Evolutionary conservation across 2,329 filamentous ascomycete species (phyloP).

Genomic region (Aspergillus aculeatus): DNA sequence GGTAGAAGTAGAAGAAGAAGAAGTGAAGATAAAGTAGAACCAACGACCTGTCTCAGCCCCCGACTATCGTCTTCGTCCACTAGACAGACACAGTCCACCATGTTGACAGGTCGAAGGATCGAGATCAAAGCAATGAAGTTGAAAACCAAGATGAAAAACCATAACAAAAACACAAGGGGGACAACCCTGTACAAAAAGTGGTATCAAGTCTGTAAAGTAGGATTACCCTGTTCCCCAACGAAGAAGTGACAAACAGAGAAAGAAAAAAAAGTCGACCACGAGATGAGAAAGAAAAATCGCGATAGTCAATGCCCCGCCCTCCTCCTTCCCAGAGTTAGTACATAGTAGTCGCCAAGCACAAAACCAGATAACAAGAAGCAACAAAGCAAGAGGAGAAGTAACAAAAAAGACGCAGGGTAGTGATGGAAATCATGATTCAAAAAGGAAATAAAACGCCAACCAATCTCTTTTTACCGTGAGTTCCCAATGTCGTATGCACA

Average conservation of each 20-base stretch:
- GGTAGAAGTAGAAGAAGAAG: too few relatives aligned
- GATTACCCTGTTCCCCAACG: conserved; percentile 16
- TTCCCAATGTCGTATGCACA: conserved; percentile 14
- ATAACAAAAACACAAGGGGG: conserved; percentile 18
- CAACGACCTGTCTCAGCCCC: too few relatives aligned
- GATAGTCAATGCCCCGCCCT: conserved; percentile 7
- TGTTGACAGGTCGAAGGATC: not conserved
- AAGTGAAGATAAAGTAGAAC: too few relatives aligned
- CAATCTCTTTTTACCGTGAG: conserved; percentile 15
- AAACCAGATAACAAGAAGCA: conserved; percentile 8
- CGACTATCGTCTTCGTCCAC: too few relatives aligned
- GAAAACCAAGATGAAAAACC: not conserved
- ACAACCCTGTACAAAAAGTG: conserved; percentile 34
- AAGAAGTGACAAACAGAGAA: conserved; percentile 19
- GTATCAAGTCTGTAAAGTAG: conserved; percentile 32
- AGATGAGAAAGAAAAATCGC: conserved; percentile 11
- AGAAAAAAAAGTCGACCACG: conserved; percentile 3
- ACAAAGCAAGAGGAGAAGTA: conserved; percentile 8
- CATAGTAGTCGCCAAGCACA: conserved; percentile 13
- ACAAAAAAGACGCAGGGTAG: conserved; percentile 1
- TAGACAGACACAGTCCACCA: too few relatives aligned
- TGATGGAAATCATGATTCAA: not conserved
- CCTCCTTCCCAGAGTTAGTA: conserved; percentile 12
- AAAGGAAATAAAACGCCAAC: conserved; percentile 15
- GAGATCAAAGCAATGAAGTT: not conserved